Conservation (phyloP, 1,139 yeast genomes). For the Geotrichum phurueaensis region DNA sequence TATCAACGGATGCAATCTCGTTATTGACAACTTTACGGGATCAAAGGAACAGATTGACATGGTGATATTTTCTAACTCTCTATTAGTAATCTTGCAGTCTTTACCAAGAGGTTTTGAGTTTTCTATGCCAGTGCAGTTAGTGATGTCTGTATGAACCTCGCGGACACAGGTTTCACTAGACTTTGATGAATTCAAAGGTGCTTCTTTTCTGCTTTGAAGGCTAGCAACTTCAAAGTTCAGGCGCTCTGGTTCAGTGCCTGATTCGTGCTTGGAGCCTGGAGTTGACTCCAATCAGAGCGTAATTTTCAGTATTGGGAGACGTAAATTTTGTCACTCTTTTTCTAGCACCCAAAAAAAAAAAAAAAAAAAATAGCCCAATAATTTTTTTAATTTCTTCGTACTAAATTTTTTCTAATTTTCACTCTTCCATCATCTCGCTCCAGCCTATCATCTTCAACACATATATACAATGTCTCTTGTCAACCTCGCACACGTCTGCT, state of each 20-base stretch:
- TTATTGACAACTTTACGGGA: not conserved
- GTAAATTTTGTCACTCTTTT: not conserved
- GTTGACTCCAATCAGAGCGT: not conserved
- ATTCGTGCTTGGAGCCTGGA: too few species aligned
- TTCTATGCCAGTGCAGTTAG: not conserved
- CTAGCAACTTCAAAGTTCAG: not conserved
- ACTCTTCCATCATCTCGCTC: not conserved
- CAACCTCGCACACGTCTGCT: slow-evolving; percentile 74
- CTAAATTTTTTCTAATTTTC: not conserved
- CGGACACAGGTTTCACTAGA: not conserved
- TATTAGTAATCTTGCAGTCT: not conserved
- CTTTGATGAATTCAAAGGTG: not conserved
- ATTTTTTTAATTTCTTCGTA: not conserved
- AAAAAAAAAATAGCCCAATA: too few species aligned
- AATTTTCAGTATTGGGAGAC: not conserved
- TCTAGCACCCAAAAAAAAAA: slow-evolving; percentile 2
- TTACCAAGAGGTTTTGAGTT: not conserved
- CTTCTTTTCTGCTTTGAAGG: too few species aligned
- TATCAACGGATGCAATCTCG: not conserved
- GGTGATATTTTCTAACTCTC: not conserved
- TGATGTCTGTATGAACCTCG: not conserved
- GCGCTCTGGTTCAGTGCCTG: not conserved
- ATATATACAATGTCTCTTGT: slow-evolving; percentile 64
- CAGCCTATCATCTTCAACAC: not conserved
- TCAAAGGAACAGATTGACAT: not conserved